phyloP scores from a whole-genome alignment of 306 rosid species.

The Vicia faba region DNA sequence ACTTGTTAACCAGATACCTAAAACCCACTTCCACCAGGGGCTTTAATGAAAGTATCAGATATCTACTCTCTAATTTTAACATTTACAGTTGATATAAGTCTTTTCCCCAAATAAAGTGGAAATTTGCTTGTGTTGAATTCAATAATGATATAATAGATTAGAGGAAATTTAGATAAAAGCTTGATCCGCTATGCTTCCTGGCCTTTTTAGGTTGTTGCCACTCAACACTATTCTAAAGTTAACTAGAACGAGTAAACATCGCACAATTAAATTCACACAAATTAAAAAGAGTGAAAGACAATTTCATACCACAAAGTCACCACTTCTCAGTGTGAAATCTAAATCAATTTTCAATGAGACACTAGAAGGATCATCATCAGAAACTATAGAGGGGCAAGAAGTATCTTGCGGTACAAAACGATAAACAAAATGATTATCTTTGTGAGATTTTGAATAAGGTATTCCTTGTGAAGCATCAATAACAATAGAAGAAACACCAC shows the following conservation, averaged over 20 bases:
- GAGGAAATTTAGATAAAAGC: neutral
- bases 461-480: conserved; percentile 63
- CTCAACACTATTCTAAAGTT: conserved; percentile 7
- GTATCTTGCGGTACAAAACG: conserved; percentile 58
- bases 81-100: neutral
- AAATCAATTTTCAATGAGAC: conserved; percentile 50
- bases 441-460: conserved; percentile 46
- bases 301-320: conserved; percentile 83
- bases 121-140: neutral
- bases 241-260: conserved; percentile 16
- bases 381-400: conserved; percentile 40
- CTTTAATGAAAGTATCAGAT: neutral
- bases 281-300: conserved; percentile 17
- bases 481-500: conserved; percentile 70
- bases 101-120: neutral
- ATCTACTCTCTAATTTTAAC: neutral
- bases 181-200: neutral
- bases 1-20: neutral
- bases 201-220: conserved; percentile 6
- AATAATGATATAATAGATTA: neutral
- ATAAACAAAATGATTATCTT: conserved; percentile 63
- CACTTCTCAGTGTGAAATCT: conserved; percentile 62
- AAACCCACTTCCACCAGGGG: conserved; percentile 10
- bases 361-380: conserved; percentile 42
- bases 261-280: conserved; percentile 20